Base-by-base conservation (phyloP, 805 yeast genomes). In the Pichia occidentalis region DNA sequence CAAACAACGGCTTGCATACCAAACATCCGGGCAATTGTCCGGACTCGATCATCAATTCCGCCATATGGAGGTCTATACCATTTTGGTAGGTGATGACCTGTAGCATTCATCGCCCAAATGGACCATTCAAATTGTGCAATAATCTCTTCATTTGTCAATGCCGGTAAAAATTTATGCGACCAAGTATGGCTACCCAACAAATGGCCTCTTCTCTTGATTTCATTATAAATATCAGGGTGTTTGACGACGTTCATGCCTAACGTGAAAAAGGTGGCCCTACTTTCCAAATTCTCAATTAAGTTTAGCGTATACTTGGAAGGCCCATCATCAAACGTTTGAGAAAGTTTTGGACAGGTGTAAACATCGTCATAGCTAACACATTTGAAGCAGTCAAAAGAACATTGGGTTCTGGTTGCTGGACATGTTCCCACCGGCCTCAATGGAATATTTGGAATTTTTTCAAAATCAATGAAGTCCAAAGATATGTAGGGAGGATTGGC, bases 31-130 rank as follows among this genome's bases (percentile, higher is more conserved):
- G 85, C 72, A 38, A 90, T 84, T 2, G 78, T 63, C 40, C 97
- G 65, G 1, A 90, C 82, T 37, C 97, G 65, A 56, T 87, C 80
- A 61, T 90, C 98, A 24, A 85, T 69, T 0, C 95, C 97, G 1
- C 97, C 98, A 55, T 85, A 90, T 1, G 98, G 98, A 0, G 98
- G 98, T 48, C 98, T 72, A 58, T 84, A 90, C 84, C 90, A 90
- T 52, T 80, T 81, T 6, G 98, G 98, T 8, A 84, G 56, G 51
- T 87, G 88, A 20, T 78, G 68, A 0, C 85, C 84, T 0, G 97
- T 87, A 1, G 96, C 96, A 63, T 90, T 88, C 87, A 88, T 85
- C 5, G 97, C 96, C 97, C 97, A 90, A 23, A 86, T 77, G 2
- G 94, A 79, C 98, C 98, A 90, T 59, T 88, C 80, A 26, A 90